Percentiles rank a stretch among this genome's conserved stretches.
These are phyloP conservation scores for Metrosideros polymorpha DNA, from an alignment of 441 rosid genomes.

Conservation along the genomic window DNA sequence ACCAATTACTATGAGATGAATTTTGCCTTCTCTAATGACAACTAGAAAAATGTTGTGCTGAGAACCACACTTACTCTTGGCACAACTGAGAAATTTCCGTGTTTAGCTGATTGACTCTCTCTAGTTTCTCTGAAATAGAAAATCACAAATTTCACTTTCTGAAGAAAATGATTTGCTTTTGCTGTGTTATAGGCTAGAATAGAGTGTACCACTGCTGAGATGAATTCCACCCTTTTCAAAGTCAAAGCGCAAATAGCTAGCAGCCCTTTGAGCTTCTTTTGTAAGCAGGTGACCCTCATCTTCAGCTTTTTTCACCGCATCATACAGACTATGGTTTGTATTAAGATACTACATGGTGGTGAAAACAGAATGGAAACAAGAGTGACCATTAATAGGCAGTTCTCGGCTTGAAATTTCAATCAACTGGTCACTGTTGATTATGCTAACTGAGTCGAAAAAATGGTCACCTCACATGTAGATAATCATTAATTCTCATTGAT, in stretches of 20 bases:
- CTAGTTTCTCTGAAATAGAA: slow-evolving; percentile 60
- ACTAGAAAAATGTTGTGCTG: background rate
- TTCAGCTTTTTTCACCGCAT: slow-evolving; percentile 84
- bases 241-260: slow-evolving; percentile 60
- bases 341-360: slow-evolving; percentile 53
- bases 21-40: background rate
- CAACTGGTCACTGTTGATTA: background rate
- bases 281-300: slow-evolving; percentile 53
- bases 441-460: slow-evolving; percentile 14
- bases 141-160: slow-evolving; percentile 6
- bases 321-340: slow-evolving; percentile 67
- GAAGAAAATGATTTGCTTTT: slow-evolving; percentile 1
- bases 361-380: slow-evolving; percentile 1
- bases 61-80: slow-evolving; percentile 49
- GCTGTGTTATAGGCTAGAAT: background rate
- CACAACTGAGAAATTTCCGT: slow-evolving; percentile 50
- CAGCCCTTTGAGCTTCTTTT: slow-evolving; percentile 79
- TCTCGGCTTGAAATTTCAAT: background rate
- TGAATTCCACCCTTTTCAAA: slow-evolving; percentile 97
- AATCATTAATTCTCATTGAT: slow-evolving; percentile 72
- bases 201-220: slow-evolving; percentile 51
- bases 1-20: background rate
- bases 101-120: slow-evolving; percentile 67
- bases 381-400: background rate
- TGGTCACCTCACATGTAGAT: slow-evolving; percentile 99